Conservation (phyloP, 352 stramenopile genomes). For the Phytophthora colocasiae region DNA sequence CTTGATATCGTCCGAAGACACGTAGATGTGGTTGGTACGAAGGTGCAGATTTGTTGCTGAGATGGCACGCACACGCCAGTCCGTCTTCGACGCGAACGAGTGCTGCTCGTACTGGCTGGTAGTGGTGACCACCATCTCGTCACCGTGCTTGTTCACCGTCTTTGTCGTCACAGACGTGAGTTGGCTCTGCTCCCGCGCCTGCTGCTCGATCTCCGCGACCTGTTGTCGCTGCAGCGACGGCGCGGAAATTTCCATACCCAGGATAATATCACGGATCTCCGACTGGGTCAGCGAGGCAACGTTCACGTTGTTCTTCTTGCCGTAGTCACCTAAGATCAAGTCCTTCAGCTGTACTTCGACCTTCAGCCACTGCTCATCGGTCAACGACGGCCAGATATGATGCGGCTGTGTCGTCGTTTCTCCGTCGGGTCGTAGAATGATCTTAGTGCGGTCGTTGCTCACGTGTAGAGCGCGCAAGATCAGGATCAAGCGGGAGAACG, state of each 20-base stretch:
- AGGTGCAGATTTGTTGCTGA: constrained; percentile 99
- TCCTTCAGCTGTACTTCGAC: constrained; percentile 99
- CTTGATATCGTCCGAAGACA: constrained; percentile 98
- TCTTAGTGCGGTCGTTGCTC: constrained; percentile 95
- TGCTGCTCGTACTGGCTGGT: constrained; percentile 99
- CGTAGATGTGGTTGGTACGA: constrained; percentile 99
- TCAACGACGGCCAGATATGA: constrained; percentile 99
- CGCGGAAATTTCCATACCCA: constrained; percentile 99
- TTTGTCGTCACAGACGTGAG: constrained; percentile 99
- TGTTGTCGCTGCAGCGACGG: constrained; percentile 99
- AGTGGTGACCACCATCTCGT: constrained; percentile 99
- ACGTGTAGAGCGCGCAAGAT: constrained; percentile 99
- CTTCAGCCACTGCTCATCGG: constrained; percentile 99
- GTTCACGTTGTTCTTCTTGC: constrained; percentile 99
- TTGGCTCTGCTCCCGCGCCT: constrained; percentile 98
- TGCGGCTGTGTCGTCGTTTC: constrained; percentile 99
- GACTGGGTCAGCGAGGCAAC: constrained; percentile 99
- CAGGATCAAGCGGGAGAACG: constrained; percentile 99
- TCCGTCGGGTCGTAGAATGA: constrained; percentile 98
- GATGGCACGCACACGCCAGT: constrained; percentile 99
- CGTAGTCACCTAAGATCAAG: constrained; percentile 99
- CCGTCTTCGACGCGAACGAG: constrained; percentile 99
- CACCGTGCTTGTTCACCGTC: constrained; percentile 99
- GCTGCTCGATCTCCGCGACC: constrained; percentile 99
- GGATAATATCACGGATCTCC: constrained; percentile 99